These are phyloP conservation scores for Lyophyllum atratum DNA, from an alignment of 768 basidiomycete species.

Conservation along the genomic window DNA sequence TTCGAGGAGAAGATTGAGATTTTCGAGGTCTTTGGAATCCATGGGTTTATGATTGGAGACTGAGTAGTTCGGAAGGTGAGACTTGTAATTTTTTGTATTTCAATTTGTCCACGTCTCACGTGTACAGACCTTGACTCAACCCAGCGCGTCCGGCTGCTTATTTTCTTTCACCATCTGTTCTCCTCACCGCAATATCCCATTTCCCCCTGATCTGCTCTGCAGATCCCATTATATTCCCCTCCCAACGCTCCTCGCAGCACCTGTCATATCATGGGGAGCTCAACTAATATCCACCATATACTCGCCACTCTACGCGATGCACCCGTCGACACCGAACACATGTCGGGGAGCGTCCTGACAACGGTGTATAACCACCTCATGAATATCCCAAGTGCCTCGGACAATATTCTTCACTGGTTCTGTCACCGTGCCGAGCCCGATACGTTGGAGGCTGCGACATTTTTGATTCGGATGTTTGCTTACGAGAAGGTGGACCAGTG, in stretches of 20 bases:
- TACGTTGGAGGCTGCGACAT: constrained; percentile 71
- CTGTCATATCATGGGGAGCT: constrained; percentile 11
- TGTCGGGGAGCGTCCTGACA: constrained; percentile 49
- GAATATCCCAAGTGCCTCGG: constrained; percentile 36
- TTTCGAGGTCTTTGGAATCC: constrained; percentile 57
- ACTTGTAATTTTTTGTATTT: no score
- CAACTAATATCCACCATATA: constrained; percentile 43
- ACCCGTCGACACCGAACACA: constrained; percentile 53
- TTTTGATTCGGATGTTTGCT: constrained; percentile 81
- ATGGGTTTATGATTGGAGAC: constrained; percentile 33
- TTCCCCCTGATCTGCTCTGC: not conserved
- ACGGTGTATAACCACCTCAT: constrained; percentile 58
- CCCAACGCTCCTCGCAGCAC: not conserved
- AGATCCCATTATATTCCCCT: not conserved
- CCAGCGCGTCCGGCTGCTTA: no score
- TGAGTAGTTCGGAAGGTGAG: not conserved
- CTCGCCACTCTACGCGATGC: constrained; percentile 58
- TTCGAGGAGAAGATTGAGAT: constrained; percentile 61
- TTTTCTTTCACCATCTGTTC: not conserved
- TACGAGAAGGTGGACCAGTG: constrained; percentile 71
- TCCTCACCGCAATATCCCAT: not conserved
- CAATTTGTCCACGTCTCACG: no score
- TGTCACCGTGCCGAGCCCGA: constrained; percentile 62
- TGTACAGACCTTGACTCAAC: not conserved
- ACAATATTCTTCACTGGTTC: constrained; percentile 74